phyloP scores from a whole-genome alignment of 441 rosid genomes.

The Jatropha podagrica region DNA sequence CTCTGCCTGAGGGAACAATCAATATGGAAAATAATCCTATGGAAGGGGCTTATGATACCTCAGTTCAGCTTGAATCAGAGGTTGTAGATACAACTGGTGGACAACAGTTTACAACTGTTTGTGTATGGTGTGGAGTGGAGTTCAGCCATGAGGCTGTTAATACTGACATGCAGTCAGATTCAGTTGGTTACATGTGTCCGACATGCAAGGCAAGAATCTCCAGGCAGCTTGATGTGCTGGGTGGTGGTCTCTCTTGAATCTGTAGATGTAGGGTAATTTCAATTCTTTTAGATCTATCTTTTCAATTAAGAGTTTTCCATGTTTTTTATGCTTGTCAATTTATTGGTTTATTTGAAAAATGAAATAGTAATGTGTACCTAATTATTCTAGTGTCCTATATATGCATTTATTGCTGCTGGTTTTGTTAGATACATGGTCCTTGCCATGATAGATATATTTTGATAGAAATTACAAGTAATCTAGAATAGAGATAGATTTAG shows the following conservation, averaged over 20 bases:
- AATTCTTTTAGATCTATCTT: neutral
- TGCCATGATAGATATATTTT: neutral
- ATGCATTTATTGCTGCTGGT: neutral
- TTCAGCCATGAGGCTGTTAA: slow-evolving; percentile 53
- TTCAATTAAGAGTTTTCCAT: neutral
- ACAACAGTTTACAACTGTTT: slow-evolving; percentile 40
- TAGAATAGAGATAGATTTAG: neutral
- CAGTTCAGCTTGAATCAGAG: slow-evolving; percentile 41
- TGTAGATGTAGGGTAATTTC: slow-evolving; percentile 5
- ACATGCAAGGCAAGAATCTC: slow-evolving; percentile 67
- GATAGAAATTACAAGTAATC: neutral
- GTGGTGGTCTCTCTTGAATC: slow-evolving; percentile 23
- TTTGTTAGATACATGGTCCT: neutral
- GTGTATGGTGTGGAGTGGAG: slow-evolving; percentile 73
- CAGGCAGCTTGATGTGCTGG: slow-evolving; percentile 38
- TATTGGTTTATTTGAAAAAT: neutral
- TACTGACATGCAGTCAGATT: slow-evolving; percentile 54
- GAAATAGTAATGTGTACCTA: neutral
- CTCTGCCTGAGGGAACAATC: slow-evolving; percentile 37
- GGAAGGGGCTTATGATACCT: slow-evolving; percentile 34
- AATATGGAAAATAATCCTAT: slow-evolving; percentile 30
- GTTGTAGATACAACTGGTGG: slow-evolving; percentile 27
- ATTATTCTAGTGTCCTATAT: neutral
- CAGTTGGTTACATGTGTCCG: slow-evolving; percentile 74
- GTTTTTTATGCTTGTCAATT: neutral